phyloP scores from a whole-genome alignment of 306 rosid genomes.

The Alnus rubra region DNA sequence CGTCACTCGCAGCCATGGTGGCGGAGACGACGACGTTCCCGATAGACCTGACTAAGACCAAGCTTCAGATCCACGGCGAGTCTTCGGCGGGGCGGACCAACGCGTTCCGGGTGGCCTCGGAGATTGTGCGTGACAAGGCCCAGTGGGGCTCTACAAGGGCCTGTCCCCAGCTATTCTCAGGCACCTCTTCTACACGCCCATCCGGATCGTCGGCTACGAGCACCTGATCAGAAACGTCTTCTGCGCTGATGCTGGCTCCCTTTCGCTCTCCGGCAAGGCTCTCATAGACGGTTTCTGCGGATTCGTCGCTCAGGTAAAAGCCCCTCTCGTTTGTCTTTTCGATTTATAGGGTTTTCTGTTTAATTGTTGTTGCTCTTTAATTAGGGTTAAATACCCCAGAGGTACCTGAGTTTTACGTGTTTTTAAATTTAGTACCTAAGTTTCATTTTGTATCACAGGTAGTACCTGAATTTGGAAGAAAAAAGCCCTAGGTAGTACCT shows the following conservation, averaged over 20 bases:
- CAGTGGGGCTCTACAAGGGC: constrained; percentile 73
- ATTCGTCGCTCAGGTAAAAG: too few relatives aligned
- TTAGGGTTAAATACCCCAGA: too few relatives aligned
- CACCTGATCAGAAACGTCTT: constrained; percentile 48
- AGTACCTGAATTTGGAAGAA: too few relatives aligned
- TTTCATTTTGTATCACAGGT: too few relatives aligned
- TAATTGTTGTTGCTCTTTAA: background rate
- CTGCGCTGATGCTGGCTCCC: constrained; percentile 35
- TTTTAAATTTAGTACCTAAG: too few relatives aligned
- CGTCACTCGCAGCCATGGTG: constrained; percentile 75
- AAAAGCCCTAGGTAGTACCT: too few relatives aligned
- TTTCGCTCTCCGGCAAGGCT: too few relatives aligned
- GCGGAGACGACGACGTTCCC: constrained; percentile 93
- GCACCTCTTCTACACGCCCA: constrained; percentile 77
- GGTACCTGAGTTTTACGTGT: too few relatives aligned
- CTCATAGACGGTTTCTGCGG: too few relatives aligned
- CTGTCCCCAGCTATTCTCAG: constrained; percentile 79
- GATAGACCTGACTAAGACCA: constrained; percentile 74
- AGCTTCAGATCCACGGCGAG: constrained; percentile 87
- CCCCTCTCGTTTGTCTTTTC: too few relatives aligned
- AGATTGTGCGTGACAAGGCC: constrained; percentile 62
- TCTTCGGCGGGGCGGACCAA: constrained; percentile 48
- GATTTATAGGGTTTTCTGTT: constrained; percentile 11
- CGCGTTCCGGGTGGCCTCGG: constrained; percentile 58
- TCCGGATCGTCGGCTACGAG: constrained; percentile 80